phyloP scores from a whole-genome alignment of 2,329 filamentous ascomycete species.

The Tricladium varicosporioides region DNA sequence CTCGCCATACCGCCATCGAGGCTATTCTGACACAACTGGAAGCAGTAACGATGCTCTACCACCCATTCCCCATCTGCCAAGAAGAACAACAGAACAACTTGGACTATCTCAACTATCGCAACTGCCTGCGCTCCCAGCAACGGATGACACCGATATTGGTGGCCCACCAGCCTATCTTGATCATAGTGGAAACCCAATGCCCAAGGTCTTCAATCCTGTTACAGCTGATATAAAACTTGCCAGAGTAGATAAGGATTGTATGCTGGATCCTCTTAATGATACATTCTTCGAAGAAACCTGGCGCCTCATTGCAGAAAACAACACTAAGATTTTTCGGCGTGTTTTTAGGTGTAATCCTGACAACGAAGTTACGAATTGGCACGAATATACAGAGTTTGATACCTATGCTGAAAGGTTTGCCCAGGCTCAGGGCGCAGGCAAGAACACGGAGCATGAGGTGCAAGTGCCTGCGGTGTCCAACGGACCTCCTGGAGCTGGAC shows the following conservation, averaged over 20 bases:
- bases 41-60: slow-evolving; percentile 51
- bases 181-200: slow-evolving; percentile 47
- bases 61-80: slow-evolving; percentile 54
- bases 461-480: slow-evolving; percentile 32
- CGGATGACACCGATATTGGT: slow-evolving; percentile 80
- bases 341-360: slow-evolving; percentile 98
- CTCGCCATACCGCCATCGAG: slow-evolving; percentile 12
- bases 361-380: slow-evolving; percentile 89
- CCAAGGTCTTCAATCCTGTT: slow-evolving; percentile 48
- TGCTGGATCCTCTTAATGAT: slow-evolving; percentile 83
- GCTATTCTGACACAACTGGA: slow-evolving; percentile 22
- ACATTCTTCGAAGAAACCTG: slow-evolving; percentile 85
- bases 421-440: slow-evolving; percentile 37
- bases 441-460: slow-evolving; percentile 32
- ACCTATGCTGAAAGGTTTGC: slow-evolving; percentile 75
- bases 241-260: slow-evolving; percentile 82
- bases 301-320: slow-evolving; percentile 85
- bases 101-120: slow-evolving; percentile 68
- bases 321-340: slow-evolving; percentile 88
- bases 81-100: slow-evolving; percentile 63
- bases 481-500: slow-evolving; percentile 30
- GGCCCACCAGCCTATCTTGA: slow-evolving; percentile 64
- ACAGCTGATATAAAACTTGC: slow-evolving; percentile 70
- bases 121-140: slow-evolving; percentile 65
- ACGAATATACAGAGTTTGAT: slow-evolving; percentile 63